Base-by-base conservation (phyloP, 2,329 filamentous ascomycete genomes). In the Podosphaera fusca region DNA sequence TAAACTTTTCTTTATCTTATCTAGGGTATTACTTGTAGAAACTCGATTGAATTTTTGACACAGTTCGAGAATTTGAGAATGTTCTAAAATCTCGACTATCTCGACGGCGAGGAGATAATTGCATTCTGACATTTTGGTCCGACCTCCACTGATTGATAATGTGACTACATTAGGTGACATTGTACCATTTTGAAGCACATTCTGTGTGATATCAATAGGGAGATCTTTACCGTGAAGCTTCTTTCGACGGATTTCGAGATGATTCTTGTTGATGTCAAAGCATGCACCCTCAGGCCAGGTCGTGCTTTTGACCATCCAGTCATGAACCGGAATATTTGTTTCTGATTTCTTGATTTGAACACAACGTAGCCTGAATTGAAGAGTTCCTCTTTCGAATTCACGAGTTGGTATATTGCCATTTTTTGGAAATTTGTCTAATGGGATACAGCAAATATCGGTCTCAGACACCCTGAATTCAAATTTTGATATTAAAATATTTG, bases 171-270 rank as follows among this genome's bases (percentile, higher is more conserved):
- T 62, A 7, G 31, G 52, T 29, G 31, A 47, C 21, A 58, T 56
- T 14, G 50, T 51, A 10, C 60, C 59, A 46, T 58, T 31, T 50
- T 56, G n/a, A 38, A 49, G 61, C 29, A 70, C 59, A 8, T 77
- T 67, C 0, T 67, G 60, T 1, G 87, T 88, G 31, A 95, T 71
- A 62, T 95, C 87, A 4, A 85, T 72, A 0, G 89, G 82, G 7
- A 87, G 68, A 63, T 94, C 85, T 62, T 82, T 85, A 9, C 81
- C 82, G 64, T 89, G 77, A 60, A 92, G 82, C 0, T 78, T 67
- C 63, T 85, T 87, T 34, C 84, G 77, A 46, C 83, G 77, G 8
- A 79, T 67, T 31, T 73, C 71, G 14, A 87, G 67, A 9, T 79
- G 71, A 0, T 69, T 65, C 0, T 68, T 72, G 62, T 95, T 94